Percentiles rank a stretch among this genome's conserved stretches.
phyloP scores from a whole-genome alignment of 768 basidiomycete genomes.

The Gymnopilus dilepis region DNA sequence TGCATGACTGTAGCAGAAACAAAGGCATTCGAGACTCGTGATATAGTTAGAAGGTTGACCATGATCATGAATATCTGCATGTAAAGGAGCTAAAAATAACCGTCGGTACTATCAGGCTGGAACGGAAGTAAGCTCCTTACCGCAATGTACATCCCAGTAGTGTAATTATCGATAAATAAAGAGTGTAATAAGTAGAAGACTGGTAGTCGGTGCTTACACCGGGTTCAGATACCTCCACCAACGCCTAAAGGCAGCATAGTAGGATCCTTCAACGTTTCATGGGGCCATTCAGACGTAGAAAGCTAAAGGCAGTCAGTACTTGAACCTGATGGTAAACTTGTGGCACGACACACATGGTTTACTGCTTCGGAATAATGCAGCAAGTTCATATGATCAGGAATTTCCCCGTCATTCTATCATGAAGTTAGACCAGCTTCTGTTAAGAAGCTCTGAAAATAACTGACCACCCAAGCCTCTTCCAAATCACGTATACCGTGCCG shows the following conservation, averaged over 20 bases:
- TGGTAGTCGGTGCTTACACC: neutral
- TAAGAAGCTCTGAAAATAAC: constrained; percentile 29
- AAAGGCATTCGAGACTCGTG: constrained; percentile 3
- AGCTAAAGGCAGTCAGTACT: constrained; percentile 47
- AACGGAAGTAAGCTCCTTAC: neutral
- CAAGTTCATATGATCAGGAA: constrained; percentile 83
- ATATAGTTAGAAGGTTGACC: neutral
- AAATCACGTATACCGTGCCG: constrained; percentile 69
- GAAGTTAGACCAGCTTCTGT: constrained; percentile 17
- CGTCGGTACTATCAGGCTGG: neutral
- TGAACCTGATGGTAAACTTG: constrained; percentile 5
- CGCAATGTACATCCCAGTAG: neutral
- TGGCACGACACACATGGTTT: constrained; percentile 55
- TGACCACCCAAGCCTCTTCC: constrained; percentile 65
- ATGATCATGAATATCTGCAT: neutral
- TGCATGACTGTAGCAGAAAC: neutral
- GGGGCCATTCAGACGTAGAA: constrained; percentile 56
- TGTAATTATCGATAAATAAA: neutral
- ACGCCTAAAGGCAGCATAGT: constrained; percentile 65
- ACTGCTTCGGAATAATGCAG: constrained; percentile 60
- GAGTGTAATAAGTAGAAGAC: neutral
- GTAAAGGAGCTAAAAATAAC: neutral
- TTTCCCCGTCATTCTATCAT: constrained; percentile 52
- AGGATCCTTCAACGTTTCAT: constrained; percentile 48
- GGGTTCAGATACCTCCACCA: constrained; percentile 26